Conservation (phyloP, 495 filamentous ascomycete genomes). For the Lophiostoma macrostomum region DNA sequence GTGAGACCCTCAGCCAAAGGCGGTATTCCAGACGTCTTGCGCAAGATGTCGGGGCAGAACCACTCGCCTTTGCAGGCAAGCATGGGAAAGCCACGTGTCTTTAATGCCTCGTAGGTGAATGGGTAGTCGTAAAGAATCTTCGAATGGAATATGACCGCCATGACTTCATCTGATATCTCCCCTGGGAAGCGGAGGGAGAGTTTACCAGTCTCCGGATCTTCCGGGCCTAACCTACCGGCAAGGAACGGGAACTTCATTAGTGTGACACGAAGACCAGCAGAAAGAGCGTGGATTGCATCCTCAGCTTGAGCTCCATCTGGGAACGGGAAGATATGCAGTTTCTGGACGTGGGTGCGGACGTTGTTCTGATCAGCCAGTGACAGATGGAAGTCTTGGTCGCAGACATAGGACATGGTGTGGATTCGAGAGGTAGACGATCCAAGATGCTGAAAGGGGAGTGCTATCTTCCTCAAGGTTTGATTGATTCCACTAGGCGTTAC, state of each 20-base stretch:
- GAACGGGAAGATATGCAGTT: slow-evolving; percentile 15
- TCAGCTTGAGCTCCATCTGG: not conserved
- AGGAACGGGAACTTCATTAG: slow-evolving; percentile 10
- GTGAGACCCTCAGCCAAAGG: slow-evolving; percentile 9
- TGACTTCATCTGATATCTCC: not conserved
- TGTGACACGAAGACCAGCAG: slow-evolving; percentile 7
- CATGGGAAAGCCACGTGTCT: slow-evolving; percentile 12
- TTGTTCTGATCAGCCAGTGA: slow-evolving; percentile 12
- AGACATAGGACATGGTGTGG: not conserved
- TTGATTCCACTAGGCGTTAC: too few species aligned
- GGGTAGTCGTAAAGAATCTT: not conserved
- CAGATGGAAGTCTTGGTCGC: slow-evolving; percentile 8
- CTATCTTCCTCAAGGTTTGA: too few species aligned
- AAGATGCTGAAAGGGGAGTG: too few species aligned
- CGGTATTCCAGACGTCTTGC: not conserved
- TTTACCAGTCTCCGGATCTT: slow-evolving; percentile 1
- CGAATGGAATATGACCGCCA: not conserved
- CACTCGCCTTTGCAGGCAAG: not conserved
- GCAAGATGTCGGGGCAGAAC: slow-evolving; percentile 2
- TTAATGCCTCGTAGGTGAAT: slow-evolving; percentile 10
- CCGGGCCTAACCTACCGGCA: slow-evolving; percentile 15
- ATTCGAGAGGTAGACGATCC: not conserved
- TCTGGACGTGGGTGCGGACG: slow-evolving; percentile 9
- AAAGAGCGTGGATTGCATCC: slow-evolving; percentile 14
- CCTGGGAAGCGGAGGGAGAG: slow-evolving; percentile 11